Evolutionary conservation across 768 basidiomycete genomes (phyloP), one percentile per base, ranked within the genome.

Genomic region (Suillus decipiens): DNA sequence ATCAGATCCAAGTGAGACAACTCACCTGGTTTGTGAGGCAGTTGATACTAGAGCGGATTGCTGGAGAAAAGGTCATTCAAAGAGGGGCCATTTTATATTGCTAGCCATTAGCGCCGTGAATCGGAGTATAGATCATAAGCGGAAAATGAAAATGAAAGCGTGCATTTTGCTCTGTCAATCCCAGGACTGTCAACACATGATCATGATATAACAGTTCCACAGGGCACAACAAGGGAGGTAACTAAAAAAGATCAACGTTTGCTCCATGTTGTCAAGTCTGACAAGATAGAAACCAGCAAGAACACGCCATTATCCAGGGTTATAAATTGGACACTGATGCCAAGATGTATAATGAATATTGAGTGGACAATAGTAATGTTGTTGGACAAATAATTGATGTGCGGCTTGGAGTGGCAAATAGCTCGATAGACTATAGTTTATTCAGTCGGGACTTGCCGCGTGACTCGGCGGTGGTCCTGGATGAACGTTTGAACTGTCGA

Each of bases 51-150:
- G 28, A 51, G 50, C 17, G 15, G 50, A 51, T 51, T 50, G 48
- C 48, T 50, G 28, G 8, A 28, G 48, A 1, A 51, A 48, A 31
- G 19, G 28, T 2, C 28, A 51, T 28, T 3, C 17, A 51, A 51
- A 31, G 50, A 51, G 50, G 50, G 50, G 15, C 28, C 50, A 51
- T 51, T 51, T 51, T 51, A 51, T 51, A 31, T 51, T 51, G 50
- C 9, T 31, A 9, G 4, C 9, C 28, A 31, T 45, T n/a, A n/a
- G n/a, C 4, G n/a, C 4, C 8, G 50, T 50, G 24, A 12, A n/a
- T 22, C 45, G 11, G 11, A 47, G 45, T 47, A 28, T 0, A 50
- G 8, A 28, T 8, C 6, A 47, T 15, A 50, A 50, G 48, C 24
- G 24, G 48, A 50, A 47, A 24, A 12, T 12, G 22, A 22, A 47